These are phyloP conservation scores for Rhododendron ovatum DNA, from an alignment of 148 eudicot genomes.

Conservation along the genomic window DNA sequence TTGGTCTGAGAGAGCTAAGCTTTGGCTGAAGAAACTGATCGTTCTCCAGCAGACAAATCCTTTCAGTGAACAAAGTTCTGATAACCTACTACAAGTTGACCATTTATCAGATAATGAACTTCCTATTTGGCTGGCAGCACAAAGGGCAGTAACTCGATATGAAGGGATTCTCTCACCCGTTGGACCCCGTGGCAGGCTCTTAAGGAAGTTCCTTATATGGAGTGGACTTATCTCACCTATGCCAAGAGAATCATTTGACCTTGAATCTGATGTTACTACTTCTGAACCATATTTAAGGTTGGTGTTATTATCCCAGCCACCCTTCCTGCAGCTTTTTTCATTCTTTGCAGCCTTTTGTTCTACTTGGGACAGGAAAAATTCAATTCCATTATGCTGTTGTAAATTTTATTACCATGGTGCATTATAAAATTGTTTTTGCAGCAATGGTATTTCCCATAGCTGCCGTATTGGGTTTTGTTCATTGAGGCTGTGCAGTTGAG, in stretches of 20 bases:
- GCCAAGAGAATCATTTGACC: conserved; percentile 42
- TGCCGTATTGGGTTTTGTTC: background rate
- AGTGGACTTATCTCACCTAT: conserved; percentile 56
- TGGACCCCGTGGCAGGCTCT: conserved; percentile 84
- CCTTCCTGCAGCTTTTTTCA: background rate
- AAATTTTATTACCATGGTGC: background rate
- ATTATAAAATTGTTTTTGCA: background rate
- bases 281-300: conserved; percentile 70
- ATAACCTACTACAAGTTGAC: conserved; percentile 30
- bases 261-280: conserved; percentile 33
- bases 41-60: conserved; percentile 30
- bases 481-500: background rate
- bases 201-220: conserved; percentile 66
- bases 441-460: background rate
- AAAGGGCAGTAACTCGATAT: conserved; percentile 86
- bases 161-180: conserved; percentile 79
- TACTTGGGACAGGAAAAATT: background rate
- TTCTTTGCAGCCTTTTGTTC: background rate
- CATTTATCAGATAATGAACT: conserved; percentile 37
- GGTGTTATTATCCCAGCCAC: conserved; percentile 12
- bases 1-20: conserved; percentile 41
- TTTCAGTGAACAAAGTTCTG: conserved; percentile 34
- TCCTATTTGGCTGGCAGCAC: conserved; percentile 88
- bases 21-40: conserved; percentile 48
- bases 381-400: background rate